Evolutionary conservation across 139 green algal genomes (phyloP).

Genomic region (Ettlia oleoabundans): DNA sequence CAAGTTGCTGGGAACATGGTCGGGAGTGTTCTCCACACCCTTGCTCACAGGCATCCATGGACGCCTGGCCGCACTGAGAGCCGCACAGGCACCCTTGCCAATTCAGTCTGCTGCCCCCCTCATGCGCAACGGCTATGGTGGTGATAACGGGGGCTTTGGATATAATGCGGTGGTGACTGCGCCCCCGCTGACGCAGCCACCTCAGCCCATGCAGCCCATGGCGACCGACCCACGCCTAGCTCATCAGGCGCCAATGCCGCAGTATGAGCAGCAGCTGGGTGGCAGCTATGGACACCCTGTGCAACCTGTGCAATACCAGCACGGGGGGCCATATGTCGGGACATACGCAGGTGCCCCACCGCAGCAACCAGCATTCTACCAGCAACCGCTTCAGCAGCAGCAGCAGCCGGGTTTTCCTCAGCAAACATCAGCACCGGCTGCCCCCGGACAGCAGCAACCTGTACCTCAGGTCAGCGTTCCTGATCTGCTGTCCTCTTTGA

Average conservation of each 20-base stretch:
- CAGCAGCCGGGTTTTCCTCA: conserved; percentile 17
- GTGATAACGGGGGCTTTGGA: neutral
- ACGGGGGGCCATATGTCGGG: neutral
- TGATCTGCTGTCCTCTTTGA: conserved; percentile 26
- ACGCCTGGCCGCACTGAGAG: neutral
- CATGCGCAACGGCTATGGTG: neutral
- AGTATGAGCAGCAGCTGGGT: neutral
- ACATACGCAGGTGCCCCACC: neutral
- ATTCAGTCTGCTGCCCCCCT: neutral
- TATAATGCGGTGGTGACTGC: neutral
- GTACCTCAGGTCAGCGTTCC: conserved; percentile 8
- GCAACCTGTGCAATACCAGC: too few relatives aligned
- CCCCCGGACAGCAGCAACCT: neutral
- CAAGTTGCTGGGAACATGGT: conserved; percentile 70
- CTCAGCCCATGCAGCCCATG: too few relatives aligned
- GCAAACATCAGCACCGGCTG: neutral
- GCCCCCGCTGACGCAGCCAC: neutral
- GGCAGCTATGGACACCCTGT: too few relatives aligned
- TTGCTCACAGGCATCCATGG: conserved; percentile 49
- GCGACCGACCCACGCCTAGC: conserved; percentile 24
- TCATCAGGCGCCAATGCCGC: neutral
- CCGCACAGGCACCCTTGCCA: neutral
- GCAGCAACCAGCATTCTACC: neutral
- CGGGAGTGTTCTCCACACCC: conserved; percentile 48
- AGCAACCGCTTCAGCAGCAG: neutral